Conservation (phyloP, 495 filamentous ascomycete species). For the Neurospora sp. region DNA sequence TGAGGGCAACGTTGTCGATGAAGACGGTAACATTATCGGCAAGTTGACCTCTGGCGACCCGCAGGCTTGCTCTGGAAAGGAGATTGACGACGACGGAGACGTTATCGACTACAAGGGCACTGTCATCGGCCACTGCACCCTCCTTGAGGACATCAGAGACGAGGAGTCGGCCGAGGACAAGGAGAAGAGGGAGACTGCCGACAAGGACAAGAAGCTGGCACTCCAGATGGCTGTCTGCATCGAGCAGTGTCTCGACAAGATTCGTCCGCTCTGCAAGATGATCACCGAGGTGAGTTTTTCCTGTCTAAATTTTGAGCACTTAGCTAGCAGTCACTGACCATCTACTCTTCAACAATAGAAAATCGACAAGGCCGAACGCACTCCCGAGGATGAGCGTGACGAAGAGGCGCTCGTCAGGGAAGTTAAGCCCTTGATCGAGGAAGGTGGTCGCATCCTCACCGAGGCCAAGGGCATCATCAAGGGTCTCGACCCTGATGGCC, state of each 20-base stretch:
- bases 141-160: conserved; percentile 64
- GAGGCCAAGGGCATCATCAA: conserved; percentile 88
- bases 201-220: conserved; percentile 65
- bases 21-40: conserved; percentile 71
- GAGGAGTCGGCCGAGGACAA: conserved; percentile 42
- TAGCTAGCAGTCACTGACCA: conserved; percentile 1
- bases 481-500: conserved; percentile 80
- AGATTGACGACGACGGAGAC: conserved; percentile 78
- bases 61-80: conserved; percentile 58
- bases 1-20: conserved; percentile 72
- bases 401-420: conserved; percentile 80
- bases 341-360: conserved; percentile 31
- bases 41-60: conserved; percentile 68
- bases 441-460: conserved; percentile 67
- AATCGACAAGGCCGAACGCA: conserved; percentile 71
- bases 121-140: conserved; percentile 66
- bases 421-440: conserved; percentile 79
- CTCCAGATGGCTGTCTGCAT: conserved; percentile 67
- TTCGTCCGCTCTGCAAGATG: conserved; percentile 78
- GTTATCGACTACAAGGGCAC: conserved; percentile 76
- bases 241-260: conserved; percentile 66
- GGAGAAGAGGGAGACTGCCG: conserved; percentile 42
- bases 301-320: background rate
- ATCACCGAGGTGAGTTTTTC: conserved; percentile 60
- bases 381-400: conserved; percentile 82